A percentile compares a stretch with the other conserved stretches of the same genome.
Conservation (phyloP, 257 asterid genomes). For the Petrea volubilis region DNA sequence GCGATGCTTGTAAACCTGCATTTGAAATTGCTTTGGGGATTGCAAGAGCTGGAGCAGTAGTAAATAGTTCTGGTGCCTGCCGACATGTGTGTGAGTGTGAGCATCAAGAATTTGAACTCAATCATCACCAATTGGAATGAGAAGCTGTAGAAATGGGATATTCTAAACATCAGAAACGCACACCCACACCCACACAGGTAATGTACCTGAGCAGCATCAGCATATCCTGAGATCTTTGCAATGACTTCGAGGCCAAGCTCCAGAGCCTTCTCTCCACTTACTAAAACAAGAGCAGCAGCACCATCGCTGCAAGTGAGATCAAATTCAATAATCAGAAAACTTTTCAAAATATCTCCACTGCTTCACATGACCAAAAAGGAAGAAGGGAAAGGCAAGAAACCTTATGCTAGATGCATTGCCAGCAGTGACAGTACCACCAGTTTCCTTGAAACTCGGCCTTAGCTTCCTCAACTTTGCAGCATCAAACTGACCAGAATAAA, state of each 20-base stretch:
- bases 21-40: slow-evolving; percentile 90
- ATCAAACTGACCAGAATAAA: slow-evolving; percentile 70
- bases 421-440: slow-evolving; percentile 95
- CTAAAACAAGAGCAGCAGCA: slow-evolving; percentile 96
- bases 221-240: slow-evolving; percentile 88
- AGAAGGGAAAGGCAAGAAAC: slow-evolving; percentile 34
- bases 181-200: neutral
- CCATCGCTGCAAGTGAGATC: slow-evolving; percentile 72
- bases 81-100: slow-evolving; percentile 12
- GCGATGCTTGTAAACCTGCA: slow-evolving; percentile 83
- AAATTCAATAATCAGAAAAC: slow-evolving; percentile 24
- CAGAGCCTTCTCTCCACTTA: slow-evolving; percentile 83
- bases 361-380: neutral
- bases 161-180: slow-evolving; percentile 9
- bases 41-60: slow-evolving; percentile 95
- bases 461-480: slow-evolving; percentile 91
- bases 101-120: slow-evolving; percentile 6
- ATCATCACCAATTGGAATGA: slow-evolving; percentile 13
- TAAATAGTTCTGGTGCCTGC: slow-evolving; percentile 96
- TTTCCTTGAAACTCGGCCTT: slow-evolving; percentile 96
- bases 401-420: slow-evolving; percentile 99
- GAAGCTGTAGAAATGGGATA: neutral
- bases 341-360: neutral
- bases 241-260: slow-evolving; percentile 84
- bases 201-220: slow-evolving; percentile 96